Percentiles rank a stretch among this genome's conserved stretches.
phyloP scores from a whole-genome alignment of 2,329 filamentous ascomycete genomes.

The Verticillium klebahnii region DNA sequence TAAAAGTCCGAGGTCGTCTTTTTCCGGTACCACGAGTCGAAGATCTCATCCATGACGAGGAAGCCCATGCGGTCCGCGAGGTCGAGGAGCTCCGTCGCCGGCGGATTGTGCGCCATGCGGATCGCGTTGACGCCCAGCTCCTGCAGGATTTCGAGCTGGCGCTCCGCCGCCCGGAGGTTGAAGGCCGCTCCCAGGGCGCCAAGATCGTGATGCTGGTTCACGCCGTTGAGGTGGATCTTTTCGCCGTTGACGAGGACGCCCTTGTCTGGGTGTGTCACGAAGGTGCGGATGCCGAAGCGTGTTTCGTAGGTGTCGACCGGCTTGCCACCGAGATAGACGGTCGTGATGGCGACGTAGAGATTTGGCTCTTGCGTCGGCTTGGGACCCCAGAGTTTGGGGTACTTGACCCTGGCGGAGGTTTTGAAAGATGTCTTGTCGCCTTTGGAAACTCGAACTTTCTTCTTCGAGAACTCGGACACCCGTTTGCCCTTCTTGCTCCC shows the following conservation, averaged over 20 bases:
- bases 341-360: conserved; percentile 41
- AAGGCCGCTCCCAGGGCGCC: conserved; percentile 46
- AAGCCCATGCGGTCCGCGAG: conserved; percentile 45
- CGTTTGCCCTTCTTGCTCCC: conserved; percentile 17
- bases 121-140: conserved; percentile 47
- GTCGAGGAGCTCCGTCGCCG: conserved; percentile 44
- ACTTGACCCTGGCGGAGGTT: conserved; percentile 20
- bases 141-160: conserved; percentile 43
- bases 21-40: conserved; percentile 43
- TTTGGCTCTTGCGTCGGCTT: conserved; percentile 39
- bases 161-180: conserved; percentile 40
- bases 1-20: conserved; percentile 47
- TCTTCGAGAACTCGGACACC: conserved; percentile 27
- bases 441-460: conserved; percentile 21
- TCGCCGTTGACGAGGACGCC: conserved; percentile 44
- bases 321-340: conserved; percentile 19
- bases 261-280: conserved; percentile 24
- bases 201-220: conserved; percentile 47
- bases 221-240: conserved; percentile 37
- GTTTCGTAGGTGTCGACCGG: conserved; percentile 42
- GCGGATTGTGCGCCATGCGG: conserved; percentile 49
- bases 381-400: conserved; percentile 44
- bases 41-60: conserved; percentile 48
- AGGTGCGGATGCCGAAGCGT: conserved; percentile 42
- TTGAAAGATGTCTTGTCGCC: conserved; percentile 27